Base-by-base conservation (phyloP, 345 rosid genomes). In the Combretum micranthum region DNA sequence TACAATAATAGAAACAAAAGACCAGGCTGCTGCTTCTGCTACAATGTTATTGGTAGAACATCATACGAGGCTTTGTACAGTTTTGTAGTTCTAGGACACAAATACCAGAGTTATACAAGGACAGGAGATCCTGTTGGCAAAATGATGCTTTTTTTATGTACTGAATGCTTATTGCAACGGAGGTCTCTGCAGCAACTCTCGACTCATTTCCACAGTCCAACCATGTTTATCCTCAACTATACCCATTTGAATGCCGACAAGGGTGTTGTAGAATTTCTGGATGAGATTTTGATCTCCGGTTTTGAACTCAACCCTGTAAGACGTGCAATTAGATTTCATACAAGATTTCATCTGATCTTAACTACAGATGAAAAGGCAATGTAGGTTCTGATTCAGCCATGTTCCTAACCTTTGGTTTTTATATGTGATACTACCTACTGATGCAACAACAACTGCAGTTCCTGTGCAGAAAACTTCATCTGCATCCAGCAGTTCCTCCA, bases 401-500 rank as follows among this genome's bases (percentile, higher is more conserved):
- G 14, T n/a, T 17, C 42, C n/a, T 39, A 51, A 86, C 96, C 84
- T 81, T 54, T 60, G 74, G 51, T 78, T 79, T 56, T 78, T 70
- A 63, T 74, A 69, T 4, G 92, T 85, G 45, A 85, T 64, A 50
- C 84, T 79, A 37, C 84, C 88, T 13, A 85, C 92, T 12, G 88
- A 47, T 52, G 85, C 90, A 54, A 81, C 84, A 52, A 83, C 86
- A 17, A 69, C 80, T 2, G 93, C 96, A 13, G 93, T 83, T 66
- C 96, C 96, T 1, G 88, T 88, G 78, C 93, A 88, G 55, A 88
- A 88, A n/a, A 85, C 86, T 78, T 88, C 88, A 21, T 75, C 77
- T 12, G 88, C 90, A 11, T 72, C 75, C 23, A 69, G 59, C 60
- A 85, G 42, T 44, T 85, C 93, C 18, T 81, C 96, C 42, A 85